Evolutionary conservation across 2,329 filamentous ascomycete species (phyloP), one percentile per base, ranked within the genome.

Genomic region (Biscogniauxia mediterranea): DNA sequence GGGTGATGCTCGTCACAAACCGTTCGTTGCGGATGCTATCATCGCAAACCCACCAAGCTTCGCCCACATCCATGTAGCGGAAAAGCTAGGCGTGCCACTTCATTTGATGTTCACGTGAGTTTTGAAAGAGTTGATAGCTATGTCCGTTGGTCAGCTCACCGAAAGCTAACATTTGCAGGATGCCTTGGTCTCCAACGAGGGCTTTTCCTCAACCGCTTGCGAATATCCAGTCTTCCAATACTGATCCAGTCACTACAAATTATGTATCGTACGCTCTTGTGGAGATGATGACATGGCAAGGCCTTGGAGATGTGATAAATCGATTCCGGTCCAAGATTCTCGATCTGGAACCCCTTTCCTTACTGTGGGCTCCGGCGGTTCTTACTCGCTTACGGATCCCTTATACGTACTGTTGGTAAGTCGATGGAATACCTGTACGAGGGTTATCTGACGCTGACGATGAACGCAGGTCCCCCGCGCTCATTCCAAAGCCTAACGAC

Each of bases 251-350:
- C 15, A 74, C 73, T 13, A 74, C 91, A 0, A 96, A 95, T 68
- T 94, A 91, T 70, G 82, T 96, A 60, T 91, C 89, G 0, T 97
- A 96, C 69, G 87, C 89, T 0, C 79, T 96, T 20, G 90, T 96
- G 1, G 93, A 97, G 67, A 91, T 96, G 85, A 87, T 97, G 82
- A 93, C 93, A 11, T 96, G 92, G 92, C 92, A 97, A 76, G 93
- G 92, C 0, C 78, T 97, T 3, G 93, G 93, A 46, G 93, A 97
- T 74, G 81, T 97, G 5, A 94, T 97, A 72, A 97, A 98, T 71
- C 84, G 88, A 11, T 97, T 97, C 70, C 83, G 93, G 57, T 87
- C 89, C 66, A 87, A 88, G 61, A 85, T 85, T 15, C 72, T 75
- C 25, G 89, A 90, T 25, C 79, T 97, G 0, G 90, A 95, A 52